phyloP scores from a whole-genome alignment of 345 rosid species.

The Cardamine resedifolia region DNA sequence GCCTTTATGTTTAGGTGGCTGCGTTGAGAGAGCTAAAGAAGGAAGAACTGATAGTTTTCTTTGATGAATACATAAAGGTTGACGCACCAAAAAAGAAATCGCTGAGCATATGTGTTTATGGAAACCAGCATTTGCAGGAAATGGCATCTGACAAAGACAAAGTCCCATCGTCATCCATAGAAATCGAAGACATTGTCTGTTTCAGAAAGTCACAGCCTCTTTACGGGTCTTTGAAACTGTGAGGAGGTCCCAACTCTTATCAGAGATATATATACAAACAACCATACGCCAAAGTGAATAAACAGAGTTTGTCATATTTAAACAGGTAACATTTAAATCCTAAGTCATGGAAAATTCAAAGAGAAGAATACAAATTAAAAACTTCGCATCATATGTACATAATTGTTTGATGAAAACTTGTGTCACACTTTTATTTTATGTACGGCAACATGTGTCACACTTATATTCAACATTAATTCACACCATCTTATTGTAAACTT shows the following conservation, averaged over 20 bases:
- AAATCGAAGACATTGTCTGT: constrained; percentile 57
- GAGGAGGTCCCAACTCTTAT: not conserved
- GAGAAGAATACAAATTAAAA: too few relatives aligned
- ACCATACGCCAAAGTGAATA: too few relatives aligned
- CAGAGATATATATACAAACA: not conserved
- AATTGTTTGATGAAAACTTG: too few relatives aligned
- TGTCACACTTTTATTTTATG: too few relatives aligned
- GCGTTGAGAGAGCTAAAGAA: constrained; percentile 59
- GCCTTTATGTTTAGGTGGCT: constrained; percentile 54
- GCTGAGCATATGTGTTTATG: constrained; percentile 62
- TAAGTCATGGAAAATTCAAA: too few relatives aligned
- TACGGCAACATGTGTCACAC: too few relatives aligned
- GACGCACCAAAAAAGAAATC: constrained; percentile 62
- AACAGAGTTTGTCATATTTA: too few relatives aligned
- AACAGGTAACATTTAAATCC: too few relatives aligned
- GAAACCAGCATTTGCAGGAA: constrained; percentile 56
- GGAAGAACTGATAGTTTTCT: constrained; percentile 65
- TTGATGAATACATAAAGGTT: constrained; percentile 58
- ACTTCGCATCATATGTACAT: too few relatives aligned
- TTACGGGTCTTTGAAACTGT: constrained; percentile 67
- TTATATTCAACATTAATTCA: too few relatives aligned
- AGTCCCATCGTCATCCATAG: constrained; percentile 21
- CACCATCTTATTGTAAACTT: too few relatives aligned
- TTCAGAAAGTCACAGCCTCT: constrained; percentile 82
- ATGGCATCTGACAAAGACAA: constrained; percentile 41